Evolutionary conservation across 2,329 filamentous ascomycete species (phyloP), one percentile per base, ranked within the genome.

Genomic region (Alternaria burnsii): DNA sequence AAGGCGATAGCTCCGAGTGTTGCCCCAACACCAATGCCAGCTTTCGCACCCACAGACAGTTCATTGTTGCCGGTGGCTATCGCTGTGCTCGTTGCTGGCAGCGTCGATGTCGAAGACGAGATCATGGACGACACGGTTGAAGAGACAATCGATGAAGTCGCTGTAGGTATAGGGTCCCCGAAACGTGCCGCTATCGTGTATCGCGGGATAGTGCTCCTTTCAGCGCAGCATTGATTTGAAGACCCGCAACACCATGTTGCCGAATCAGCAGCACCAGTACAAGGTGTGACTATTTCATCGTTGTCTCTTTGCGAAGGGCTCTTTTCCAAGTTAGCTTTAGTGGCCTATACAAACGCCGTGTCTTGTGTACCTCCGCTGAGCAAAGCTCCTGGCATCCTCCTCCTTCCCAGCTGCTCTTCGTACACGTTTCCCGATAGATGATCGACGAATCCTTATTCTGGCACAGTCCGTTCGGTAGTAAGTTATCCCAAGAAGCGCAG

Each of bases 381-480:
- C 61, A 61, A 11, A 63, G 22, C 16, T 63, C 58, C 32, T 63
- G 61, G 50, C 61, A 63, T 18, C 58, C 58, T 26, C 58, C 61
- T 10, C 55, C 50, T 8, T 47, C 38, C 61, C 61, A 61, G 32
- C 58, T 52, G 4, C 54, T 42, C 11, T 55, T 44, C 6, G 54
- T 61, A 46, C 61, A 63, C 9, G 58, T 26, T 32, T 61, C 61
- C 10, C 61, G 61, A 24, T 26, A 63, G 16, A 61, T 44, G 22
- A 1, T 9, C 9, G 8, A 1, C 1, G 5, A 4, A 11, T 1
- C 52, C 18, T 8, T 38, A 18, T 28, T 55, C 11, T 28, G 11
- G n/a, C 42, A 55, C 11, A 55, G 32, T 2, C 52, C 52, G 18
- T 55, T 55, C 1, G n/a, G 24, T 8, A 55, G 32, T 12, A 30